Base-by-base conservation (phyloP, 495 filamentous ascomycete species). In the Oidiodendron maius region DNA sequence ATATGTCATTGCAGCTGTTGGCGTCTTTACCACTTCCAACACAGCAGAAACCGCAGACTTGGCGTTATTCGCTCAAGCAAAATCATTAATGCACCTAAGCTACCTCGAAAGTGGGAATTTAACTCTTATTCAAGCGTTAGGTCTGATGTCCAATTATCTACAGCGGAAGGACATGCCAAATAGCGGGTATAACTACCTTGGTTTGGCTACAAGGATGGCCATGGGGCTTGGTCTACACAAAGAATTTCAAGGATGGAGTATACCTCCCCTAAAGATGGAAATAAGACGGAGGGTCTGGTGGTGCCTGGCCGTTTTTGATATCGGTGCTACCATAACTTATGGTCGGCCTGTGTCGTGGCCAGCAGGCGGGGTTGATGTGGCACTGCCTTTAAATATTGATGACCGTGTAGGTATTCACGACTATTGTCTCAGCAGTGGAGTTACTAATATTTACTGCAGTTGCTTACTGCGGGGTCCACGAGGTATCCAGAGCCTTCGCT, bases 131-230 rank as follows among this genome's bases (percentile, higher is more conserved):
- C 74, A 77, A 49, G 71, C 70, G n/a, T 57, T 77, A 39, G 46
- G 72, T 16, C 58, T 77, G 15, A 57, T 77, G 48, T 56, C 51
- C 51, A 77, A 77, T 50, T 76, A 76, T 60, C 66, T 68, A 12
- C 72, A 77, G 53, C 76, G 76, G 48, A 58, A 71, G 32, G 70
- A 77, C 60, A 74, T 74, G 48, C 74, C 74, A 10, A 77, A 77
- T 42, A 73, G 71, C 0, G 74, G 72, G 12, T 77, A 74, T 65
- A 77, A 77, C 38, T 75, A 70, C 48, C 57, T 75, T 6, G 74
- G 74, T 3, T 39, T 76, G 24, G 72, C 74, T 13, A 66, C 71
- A 22, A 57, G 74, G 20, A 75, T 76, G 66, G 70, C 74, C 9
- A 74, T 76, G 68, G 74, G 74, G 50, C 54, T 77, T 18, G 74